These are phyloP conservation scores for Moesziomyces antarcticus DNA, from an alignment of 1,284 basidiomycete genomes.

Conservation along the genomic window DNA sequence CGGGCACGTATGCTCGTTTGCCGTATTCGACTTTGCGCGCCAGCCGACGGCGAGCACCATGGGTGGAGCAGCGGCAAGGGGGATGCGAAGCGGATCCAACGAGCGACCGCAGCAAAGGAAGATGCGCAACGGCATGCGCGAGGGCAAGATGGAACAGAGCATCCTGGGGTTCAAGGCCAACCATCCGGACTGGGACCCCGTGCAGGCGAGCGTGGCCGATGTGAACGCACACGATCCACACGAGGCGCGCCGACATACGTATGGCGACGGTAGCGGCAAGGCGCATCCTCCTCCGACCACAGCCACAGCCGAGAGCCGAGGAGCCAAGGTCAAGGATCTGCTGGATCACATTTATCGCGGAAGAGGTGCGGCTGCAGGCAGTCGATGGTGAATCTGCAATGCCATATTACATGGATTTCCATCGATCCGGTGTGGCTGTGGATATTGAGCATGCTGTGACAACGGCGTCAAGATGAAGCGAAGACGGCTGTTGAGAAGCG, in stretches of 20 bases:
- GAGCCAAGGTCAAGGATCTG: slow-evolving; percentile 46
- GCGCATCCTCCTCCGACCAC: slow-evolving; percentile 5
- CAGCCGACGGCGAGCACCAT: slow-evolving; percentile 71
- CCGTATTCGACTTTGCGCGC: slow-evolving; percentile 96
- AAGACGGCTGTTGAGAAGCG: too few relatives aligned
- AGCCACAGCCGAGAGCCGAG: slow-evolving; percentile 1
- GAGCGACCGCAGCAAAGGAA: slow-evolving; percentile 58
- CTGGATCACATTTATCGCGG: slow-evolving; percentile 46
- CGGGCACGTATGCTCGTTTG: slow-evolving; percentile 96
- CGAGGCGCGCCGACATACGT: not conserved
- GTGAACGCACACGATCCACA: not conserved
- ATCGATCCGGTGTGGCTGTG: too few relatives aligned
- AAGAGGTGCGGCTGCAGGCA: slow-evolving; percentile 21
- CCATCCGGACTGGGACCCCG: slow-evolving; percentile 92
- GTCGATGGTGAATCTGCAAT: slow-evolving; percentile 21
- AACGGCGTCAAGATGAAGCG: too few relatives aligned
- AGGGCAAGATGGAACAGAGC: slow-evolving; percentile 85
- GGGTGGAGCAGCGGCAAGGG: slow-evolving; percentile 28
- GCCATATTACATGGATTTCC: too few relatives aligned
- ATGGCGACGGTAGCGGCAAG: slow-evolving; percentile 9
- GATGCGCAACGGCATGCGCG: slow-evolving; percentile 17
- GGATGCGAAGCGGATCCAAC: slow-evolving; percentile 11
- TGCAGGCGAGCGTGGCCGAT: slow-evolving; percentile 70
- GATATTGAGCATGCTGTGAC: too few relatives aligned
- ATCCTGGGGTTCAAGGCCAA: slow-evolving; percentile 92